These are phyloP conservation scores for Venustampulla echinocandica DNA, from an alignment of 495 filamentous ascomycete species.

Conservation along the genomic window DNA sequence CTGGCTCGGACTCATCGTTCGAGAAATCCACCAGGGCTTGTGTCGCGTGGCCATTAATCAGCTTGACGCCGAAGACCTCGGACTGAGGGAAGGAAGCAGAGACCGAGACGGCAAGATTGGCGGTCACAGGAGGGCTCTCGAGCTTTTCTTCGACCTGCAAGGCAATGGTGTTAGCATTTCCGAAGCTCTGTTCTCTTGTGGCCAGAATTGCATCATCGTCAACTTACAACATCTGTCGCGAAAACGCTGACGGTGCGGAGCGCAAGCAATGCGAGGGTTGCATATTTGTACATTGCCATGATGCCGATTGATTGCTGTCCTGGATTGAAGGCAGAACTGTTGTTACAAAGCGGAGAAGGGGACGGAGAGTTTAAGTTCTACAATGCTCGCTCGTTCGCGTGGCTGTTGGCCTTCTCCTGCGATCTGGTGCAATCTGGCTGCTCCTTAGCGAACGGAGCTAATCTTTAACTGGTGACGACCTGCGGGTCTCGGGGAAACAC, in stretches of 20 bases:
- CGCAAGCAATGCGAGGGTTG: conserved; percentile 60
- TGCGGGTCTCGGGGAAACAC: no score
- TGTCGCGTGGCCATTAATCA: conserved; percentile 88
- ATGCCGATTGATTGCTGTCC: conserved; percentile 33
- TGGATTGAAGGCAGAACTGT: conserved; percentile 11
- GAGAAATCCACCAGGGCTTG: conserved; percentile 69
- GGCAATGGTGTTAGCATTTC: conserved; percentile 14
- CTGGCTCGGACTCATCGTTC: conserved; percentile 73
- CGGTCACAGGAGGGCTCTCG: conserved; percentile 38
- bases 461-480: no score
- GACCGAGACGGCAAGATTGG: conserved; percentile 64
- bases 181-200: conserved; percentile 22
- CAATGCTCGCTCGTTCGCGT: no score
- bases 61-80: conserved; percentile 91
- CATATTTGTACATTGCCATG: conserved; percentile 68
- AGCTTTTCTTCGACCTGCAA: conserved; percentile 22
- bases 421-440: no score
- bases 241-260: conserved; percentile 57
- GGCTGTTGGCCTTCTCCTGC: no score
- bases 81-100: conserved; percentile 74
- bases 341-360: no score
- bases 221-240: conserved; percentile 50
- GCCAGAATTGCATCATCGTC: conserved; percentile 14
- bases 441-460: no score
- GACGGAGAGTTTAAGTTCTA: no score